phyloP scores from a whole-genome alignment of 2,329 filamentous ascomycete genomes.

The Juglanconis oblonga region DNA sequence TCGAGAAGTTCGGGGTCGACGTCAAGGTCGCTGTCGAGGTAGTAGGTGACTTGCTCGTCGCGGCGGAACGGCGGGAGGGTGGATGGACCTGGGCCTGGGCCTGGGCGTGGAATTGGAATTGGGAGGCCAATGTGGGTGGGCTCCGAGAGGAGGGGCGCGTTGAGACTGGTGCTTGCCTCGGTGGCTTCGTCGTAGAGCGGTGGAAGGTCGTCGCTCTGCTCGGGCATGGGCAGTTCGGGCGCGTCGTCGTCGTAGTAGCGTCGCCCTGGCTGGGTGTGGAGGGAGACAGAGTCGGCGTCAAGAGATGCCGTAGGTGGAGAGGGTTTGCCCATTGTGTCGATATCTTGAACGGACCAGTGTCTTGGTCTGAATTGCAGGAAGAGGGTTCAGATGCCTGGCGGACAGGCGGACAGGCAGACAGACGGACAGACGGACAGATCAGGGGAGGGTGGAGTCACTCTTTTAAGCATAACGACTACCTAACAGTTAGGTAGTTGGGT shows the following conservation, averaged over 20 bases:
- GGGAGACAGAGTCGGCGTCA: conserved; percentile 25
- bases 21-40: conserved; percentile 45
- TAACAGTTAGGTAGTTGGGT: not conserved
- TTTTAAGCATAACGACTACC: no score
- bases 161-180: conserved; percentile 15
- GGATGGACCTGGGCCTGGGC: conserved; percentile 14
- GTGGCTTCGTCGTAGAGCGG: conserved; percentile 42
- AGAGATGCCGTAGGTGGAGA: conserved; percentile 18
- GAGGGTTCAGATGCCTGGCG: not conserved
- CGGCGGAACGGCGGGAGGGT: conserved; percentile 8
- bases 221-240: conserved; percentile 25
- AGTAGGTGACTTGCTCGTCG: conserved; percentile 23
- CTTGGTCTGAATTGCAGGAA: not conserved
- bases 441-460: no score
- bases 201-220: conserved; percentile 38
- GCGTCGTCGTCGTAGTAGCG: conserved; percentile 36
- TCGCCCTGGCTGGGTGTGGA: conserved; percentile 27
- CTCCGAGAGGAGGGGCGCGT: conserved; percentile 24
- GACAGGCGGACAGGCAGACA: no score
- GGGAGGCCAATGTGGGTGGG: conserved; percentile 22
- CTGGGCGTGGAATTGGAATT: no score
- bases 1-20: conserved; percentile 41
- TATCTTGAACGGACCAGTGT: not conserved
- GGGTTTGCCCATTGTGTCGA: conserved; percentile 25
- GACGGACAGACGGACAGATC: no score